Evolutionary conservation across 225 moss, liverwort and hornwort genomes (phyloP).

Genomic region (Bryoerythrophyllum caledonicum): DNA sequence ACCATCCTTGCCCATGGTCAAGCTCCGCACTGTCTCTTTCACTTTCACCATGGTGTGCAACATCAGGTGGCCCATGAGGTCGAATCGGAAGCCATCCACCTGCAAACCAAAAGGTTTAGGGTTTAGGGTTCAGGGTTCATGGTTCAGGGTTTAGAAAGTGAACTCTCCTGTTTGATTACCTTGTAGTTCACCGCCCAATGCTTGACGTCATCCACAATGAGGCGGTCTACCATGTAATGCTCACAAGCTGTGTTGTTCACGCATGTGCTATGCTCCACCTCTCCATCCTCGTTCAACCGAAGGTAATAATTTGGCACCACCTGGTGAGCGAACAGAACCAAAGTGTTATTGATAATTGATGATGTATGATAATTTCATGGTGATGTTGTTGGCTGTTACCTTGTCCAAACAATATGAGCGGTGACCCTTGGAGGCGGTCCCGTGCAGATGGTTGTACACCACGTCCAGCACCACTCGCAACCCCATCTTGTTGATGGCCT

Average conservation of each 20-base stretch:
- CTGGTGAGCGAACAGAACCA: slow-evolving; percentile 18
- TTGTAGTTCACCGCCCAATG: slow-evolving; percentile 73
- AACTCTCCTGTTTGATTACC: slow-evolving; percentile 19
- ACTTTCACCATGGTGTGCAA: slow-evolving; percentile 68
- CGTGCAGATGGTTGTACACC: slow-evolving; percentile 76
- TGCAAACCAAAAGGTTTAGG: background rate
- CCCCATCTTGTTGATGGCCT: slow-evolving; percentile 62
- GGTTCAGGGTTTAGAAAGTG: background rate
- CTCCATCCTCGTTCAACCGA: slow-evolving; percentile 63
- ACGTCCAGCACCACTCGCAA: slow-evolving; percentile 69
- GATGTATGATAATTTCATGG: too few relatives aligned
- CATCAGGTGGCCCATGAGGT: slow-evolving; percentile 87
- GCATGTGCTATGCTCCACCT: slow-evolving; percentile 66
- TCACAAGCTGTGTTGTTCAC: slow-evolving; percentile 84
- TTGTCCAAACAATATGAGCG: slow-evolving; percentile 69
- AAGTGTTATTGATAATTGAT: background rate
- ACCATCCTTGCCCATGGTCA: slow-evolving; percentile 61
- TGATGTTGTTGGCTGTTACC: slow-evolving; percentile 21
- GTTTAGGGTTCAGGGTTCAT: too few relatives aligned
- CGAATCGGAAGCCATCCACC: slow-evolving; percentile 85
- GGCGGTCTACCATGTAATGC: slow-evolving; percentile 78
- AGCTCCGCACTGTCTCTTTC: slow-evolving; percentile 51
- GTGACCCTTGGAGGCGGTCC: slow-evolving; percentile 49
- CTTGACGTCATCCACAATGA: slow-evolving; percentile 73
- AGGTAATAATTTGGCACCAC: slow-evolving; percentile 77